These are phyloP conservation scores for Biancaea sappan DNA, from an alignment of 306 rosid genomes.

Conservation along the genomic window DNA sequence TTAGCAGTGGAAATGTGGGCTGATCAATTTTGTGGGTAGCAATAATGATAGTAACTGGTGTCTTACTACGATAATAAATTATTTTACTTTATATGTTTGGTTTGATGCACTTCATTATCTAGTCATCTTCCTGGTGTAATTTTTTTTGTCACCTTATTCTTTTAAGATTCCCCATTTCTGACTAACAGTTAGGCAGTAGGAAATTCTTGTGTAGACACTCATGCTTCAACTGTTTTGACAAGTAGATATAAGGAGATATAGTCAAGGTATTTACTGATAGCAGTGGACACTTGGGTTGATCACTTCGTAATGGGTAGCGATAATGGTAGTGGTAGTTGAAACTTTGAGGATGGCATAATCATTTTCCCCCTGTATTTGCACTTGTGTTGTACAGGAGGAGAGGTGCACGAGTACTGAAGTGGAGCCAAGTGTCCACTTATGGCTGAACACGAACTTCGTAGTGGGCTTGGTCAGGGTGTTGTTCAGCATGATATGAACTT, in stretches of 20 bases:
- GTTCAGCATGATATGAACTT: constrained; percentile 59
- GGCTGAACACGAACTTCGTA: constrained; percentile 73
- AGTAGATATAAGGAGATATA: constrained; percentile 65
- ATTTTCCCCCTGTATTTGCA: constrained; percentile 99
- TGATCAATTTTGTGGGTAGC: constrained; percentile 74
- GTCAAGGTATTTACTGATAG: constrained; percentile 70
- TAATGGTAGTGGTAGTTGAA: constrained; percentile 93
- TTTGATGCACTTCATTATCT: not conserved
- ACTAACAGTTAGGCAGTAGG: constrained; percentile 34
- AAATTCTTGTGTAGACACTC: constrained; percentile 46
- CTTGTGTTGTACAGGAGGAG: constrained; percentile 99
- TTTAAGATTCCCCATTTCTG: not conserved
- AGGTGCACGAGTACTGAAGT: constrained; percentile 77
- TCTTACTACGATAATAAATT: not conserved
- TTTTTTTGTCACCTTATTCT: not conserved
- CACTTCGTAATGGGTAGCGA: constrained; percentile 79
- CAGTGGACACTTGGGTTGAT: constrained; percentile 80
- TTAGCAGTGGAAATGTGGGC: constrained; percentile 84
- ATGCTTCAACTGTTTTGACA: constrained; percentile 47
- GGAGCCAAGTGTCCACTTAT: constrained; percentile 90
- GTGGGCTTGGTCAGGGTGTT: constrained; percentile 54
- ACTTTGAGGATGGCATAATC: constrained; percentile 98
- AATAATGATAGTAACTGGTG: constrained; percentile 62
- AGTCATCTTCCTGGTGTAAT: not conserved
- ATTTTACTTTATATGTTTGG: not conserved